Percentiles rank a stretch among this genome's conserved stretches.
Conservation (phyloP, 352 stramenopile genomes). For the Globisporangium rhizosaccharum region DNA sequence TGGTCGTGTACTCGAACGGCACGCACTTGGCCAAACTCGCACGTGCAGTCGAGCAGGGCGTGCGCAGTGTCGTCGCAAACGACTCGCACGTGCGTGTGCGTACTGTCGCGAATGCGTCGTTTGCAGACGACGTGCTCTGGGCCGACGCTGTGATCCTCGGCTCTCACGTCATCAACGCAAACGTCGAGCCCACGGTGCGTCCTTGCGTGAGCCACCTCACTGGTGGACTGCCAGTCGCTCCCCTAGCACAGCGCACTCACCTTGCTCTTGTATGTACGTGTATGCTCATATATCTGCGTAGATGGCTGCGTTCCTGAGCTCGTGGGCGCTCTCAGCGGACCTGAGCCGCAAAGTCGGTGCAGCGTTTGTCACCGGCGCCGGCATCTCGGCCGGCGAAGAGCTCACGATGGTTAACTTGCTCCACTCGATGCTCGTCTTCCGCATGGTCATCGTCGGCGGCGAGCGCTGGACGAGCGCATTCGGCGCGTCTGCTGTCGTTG, state of each 20-base stretch:
- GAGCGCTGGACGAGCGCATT: slow-evolving; percentile 85
- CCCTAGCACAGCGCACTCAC: not conserved
- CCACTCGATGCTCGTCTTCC: slow-evolving; percentile 85
- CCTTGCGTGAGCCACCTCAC: not conserved
- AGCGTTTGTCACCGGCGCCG: slow-evolving; percentile 81
- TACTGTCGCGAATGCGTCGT: slow-evolving; percentile 58
- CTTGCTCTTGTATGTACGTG: not conserved
- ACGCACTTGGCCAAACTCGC: slow-evolving; percentile 71
- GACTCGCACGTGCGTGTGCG: slow-evolving; percentile 42
- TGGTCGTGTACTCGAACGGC: slow-evolving; percentile 72
- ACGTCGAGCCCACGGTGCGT: slow-evolving; percentile 77
- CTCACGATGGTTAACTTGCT: slow-evolving; percentile 84
- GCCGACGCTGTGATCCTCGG: slow-evolving; percentile 83
- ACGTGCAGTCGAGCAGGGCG: slow-evolving; percentile 48
- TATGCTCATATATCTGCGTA: slow-evolving; percentile 13
- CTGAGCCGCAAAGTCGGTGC: slow-evolving; percentile 81
- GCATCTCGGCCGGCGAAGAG: slow-evolving; percentile 78
- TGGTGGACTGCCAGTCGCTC: not conserved
- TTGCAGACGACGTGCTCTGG: slow-evolving; percentile 73
- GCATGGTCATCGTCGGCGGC: slow-evolving; percentile 80
- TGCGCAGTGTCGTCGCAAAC: slow-evolving; percentile 27
- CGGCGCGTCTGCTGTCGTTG: slow-evolving; percentile 74
- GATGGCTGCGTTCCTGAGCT: slow-evolving; percentile 66
- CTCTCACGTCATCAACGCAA: slow-evolving; percentile 83
- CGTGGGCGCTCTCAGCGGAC: slow-evolving; percentile 66